Conservation (phyloP, 1,139 yeast genomes). For the Diutina pseudorugosa region DNA sequence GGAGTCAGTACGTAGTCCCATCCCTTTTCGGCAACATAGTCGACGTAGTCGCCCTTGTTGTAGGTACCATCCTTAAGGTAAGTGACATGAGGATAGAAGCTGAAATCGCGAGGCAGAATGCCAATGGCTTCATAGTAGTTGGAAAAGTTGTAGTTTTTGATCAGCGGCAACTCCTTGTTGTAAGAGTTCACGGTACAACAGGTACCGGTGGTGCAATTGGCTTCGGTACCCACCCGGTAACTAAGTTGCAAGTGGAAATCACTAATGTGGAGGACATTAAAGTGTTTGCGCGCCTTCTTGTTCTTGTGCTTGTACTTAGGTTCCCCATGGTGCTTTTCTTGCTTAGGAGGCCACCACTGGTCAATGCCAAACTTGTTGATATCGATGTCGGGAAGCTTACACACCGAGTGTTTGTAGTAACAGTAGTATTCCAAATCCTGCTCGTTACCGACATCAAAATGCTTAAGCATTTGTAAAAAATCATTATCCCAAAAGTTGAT, state of each 20-base stretch:
- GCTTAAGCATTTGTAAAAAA: slow-evolving; percentile 23
- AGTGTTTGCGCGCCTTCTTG: slow-evolving; percentile 12
- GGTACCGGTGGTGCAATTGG: slow-evolving; percentile 40
- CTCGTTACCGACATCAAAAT: slow-evolving; percentile 10
- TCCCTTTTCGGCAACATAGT: slow-evolving; percentile 24
- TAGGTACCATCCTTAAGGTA: slow-evolving; percentile 23
- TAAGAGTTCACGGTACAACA: slow-evolving; percentile 30
- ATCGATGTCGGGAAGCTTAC: slow-evolving; percentile 9
- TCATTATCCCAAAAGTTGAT: slow-evolving; percentile 29
- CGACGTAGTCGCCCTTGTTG: slow-evolving; percentile 28
- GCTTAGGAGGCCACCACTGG: slow-evolving; percentile 9
- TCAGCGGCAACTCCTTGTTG: slow-evolving; percentile 18
- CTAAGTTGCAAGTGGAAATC: slow-evolving; percentile 54
- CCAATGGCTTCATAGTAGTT: slow-evolving; percentile 9
- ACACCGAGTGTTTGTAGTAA: slow-evolving; percentile 8
- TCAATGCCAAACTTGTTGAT: slow-evolving; percentile 7
- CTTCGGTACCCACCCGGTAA: slow-evolving; percentile 46
- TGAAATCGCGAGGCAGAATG: slow-evolving; percentile 8
- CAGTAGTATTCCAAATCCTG: slow-evolving; percentile 8
- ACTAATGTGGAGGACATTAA: slow-evolving; percentile 54
- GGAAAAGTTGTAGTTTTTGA: slow-evolving; percentile 21
- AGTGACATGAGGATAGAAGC: slow-evolving; percentile 25
- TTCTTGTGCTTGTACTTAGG: slow-evolving; percentile 9
- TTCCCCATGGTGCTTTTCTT: slow-evolving; percentile 5
- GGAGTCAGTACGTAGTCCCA: slow-evolving; percentile 33